A percentile compares a stretch with the other conserved stretches of the same genome.
Conservation (phyloP, 129 eudicot genomes). For the Centella asiatica region DNA sequence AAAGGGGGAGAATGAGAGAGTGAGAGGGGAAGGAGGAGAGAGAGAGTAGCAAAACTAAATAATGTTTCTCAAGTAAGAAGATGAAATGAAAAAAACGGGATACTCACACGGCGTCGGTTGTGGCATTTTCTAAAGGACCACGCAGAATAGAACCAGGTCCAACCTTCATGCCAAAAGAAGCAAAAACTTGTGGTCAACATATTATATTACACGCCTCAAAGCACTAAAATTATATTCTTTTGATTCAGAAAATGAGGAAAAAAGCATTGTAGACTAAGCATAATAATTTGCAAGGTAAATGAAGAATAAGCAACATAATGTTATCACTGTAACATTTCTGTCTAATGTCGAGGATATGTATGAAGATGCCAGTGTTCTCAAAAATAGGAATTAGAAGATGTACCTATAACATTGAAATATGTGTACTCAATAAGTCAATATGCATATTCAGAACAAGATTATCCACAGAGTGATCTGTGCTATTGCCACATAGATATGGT, state of each 20-base stretch:
- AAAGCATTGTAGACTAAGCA: neutral
- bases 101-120: conserved; percentile 65
- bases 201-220: neutral
- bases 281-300: neutral
- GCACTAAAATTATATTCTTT: too few relatives aligned
- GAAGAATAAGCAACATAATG: neutral
- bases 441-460: too few relatives aligned
- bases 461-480: neutral
- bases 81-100: conserved; percentile 9
- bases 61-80: conserved; percentile 3
- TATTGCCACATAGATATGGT: neutral
- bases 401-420: too few relatives aligned
- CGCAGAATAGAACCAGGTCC: conserved; percentile 96
- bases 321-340: neutral
- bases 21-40: too few relatives aligned
- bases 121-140: conserved; percentile 63
- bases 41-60: neutral
- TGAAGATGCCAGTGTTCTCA: too few relatives aligned
- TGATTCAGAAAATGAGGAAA: neutral
- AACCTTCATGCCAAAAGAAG: conserved; percentile 44
- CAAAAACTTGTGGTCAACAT: neutral
- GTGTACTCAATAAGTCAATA: too few relatives aligned
- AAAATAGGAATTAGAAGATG: too few relatives aligned
- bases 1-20: too few relatives aligned
- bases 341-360: neutral